Conservation (phyloP, 1,284 basidiomycete species). For the Gymnopus androsaceus region DNA sequence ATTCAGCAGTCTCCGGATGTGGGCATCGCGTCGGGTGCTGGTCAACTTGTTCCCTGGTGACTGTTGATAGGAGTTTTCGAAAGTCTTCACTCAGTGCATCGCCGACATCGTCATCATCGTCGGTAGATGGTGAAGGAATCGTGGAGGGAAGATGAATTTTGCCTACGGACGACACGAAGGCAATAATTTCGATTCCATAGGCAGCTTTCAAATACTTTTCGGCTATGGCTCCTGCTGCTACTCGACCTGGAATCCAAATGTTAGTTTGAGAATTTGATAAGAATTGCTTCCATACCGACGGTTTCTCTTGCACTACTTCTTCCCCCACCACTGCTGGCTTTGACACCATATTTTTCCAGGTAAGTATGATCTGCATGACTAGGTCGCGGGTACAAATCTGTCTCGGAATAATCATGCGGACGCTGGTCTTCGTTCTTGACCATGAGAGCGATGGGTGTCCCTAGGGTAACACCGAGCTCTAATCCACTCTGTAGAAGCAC, state of each 20-base stretch:
- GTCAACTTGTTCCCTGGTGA: constrained; percentile 91
- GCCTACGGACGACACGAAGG: constrained; percentile 95
- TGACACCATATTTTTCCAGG: constrained; percentile 96
- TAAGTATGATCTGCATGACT: constrained; percentile 99
- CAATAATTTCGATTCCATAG: constrained; percentile 93
- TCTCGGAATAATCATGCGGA: constrained; percentile 98
- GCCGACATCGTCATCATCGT: constrained; percentile 70
- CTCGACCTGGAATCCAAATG: constrained; percentile 70
- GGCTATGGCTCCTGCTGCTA: constrained; percentile 97
- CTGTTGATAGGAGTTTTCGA: constrained; percentile 73
- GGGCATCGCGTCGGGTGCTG: constrained; percentile 89
- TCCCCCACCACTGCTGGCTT: constrained; percentile 96
- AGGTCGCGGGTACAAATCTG: constrained; percentile 95
- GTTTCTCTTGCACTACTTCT: constrained; percentile 97
- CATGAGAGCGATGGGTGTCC: constrained; percentile 94
- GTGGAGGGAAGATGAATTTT: constrained; percentile 80
- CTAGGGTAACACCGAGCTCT: constrained; percentile 93
- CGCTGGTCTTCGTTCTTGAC: constrained; percentile 99
- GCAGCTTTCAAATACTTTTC: constrained; percentile 92
- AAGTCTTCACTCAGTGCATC: constrained; percentile 88
- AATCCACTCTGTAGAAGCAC: constrained; percentile 94
- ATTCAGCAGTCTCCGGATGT: constrained; percentile 82
- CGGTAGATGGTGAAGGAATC: constrained; percentile 38
- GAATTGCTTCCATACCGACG: constrained; percentile 64
- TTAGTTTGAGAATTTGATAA: constrained; percentile 4